Percentiles rank a stretch among this genome's conserved stretches.
Evolutionary conservation across 129 eudicot genomes (phyloP).

Genomic region (Glebionis coronaria): DNA sequence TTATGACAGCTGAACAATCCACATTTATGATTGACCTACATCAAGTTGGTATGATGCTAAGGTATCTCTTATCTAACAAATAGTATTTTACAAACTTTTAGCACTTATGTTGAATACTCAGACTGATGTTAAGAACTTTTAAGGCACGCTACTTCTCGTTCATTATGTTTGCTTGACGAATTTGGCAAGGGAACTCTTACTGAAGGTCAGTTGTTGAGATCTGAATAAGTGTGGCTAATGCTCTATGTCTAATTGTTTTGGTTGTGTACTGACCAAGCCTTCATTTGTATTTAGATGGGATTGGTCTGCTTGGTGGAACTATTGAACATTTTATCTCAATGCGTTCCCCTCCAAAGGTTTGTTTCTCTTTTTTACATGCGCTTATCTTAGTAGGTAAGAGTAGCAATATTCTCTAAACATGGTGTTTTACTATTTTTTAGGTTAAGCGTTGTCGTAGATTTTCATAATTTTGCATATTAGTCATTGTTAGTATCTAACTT

Average conservation of each 20-base stretch:
- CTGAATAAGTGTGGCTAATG: constrained; percentile 4
- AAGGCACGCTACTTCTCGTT: constrained; percentile 82
- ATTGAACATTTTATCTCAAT: constrained; percentile 62
- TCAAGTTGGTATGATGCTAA: constrained; percentile 89
- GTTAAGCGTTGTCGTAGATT: no score
- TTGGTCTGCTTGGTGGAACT: constrained; percentile 97
- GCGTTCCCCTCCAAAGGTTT: constrained; percentile 85
- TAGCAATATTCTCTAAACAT: no score
- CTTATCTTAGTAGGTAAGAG: neutral
- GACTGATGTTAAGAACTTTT: constrained; percentile 21
- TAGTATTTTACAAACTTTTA: neutral
- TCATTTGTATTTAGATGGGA: constrained; percentile 56
- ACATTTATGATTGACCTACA: constrained; percentile 89
- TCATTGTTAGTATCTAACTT: no score
- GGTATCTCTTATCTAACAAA: constrained; percentile 33
- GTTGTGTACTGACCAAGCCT: constrained; percentile 10
- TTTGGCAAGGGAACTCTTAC: constrained; percentile 95
- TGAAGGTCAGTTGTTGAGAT: constrained; percentile 56
- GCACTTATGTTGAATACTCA: neutral
- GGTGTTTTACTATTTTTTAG: no score
- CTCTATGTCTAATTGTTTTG: neutral
- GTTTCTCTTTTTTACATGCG: constrained; percentile 11
- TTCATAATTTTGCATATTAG: no score
- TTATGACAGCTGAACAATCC: constrained; percentile 85
- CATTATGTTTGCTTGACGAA: constrained; percentile 78